Conservation (phyloP, 2,329 filamentous ascomycete genomes). For the Tolypocladium amazonense region DNA sequence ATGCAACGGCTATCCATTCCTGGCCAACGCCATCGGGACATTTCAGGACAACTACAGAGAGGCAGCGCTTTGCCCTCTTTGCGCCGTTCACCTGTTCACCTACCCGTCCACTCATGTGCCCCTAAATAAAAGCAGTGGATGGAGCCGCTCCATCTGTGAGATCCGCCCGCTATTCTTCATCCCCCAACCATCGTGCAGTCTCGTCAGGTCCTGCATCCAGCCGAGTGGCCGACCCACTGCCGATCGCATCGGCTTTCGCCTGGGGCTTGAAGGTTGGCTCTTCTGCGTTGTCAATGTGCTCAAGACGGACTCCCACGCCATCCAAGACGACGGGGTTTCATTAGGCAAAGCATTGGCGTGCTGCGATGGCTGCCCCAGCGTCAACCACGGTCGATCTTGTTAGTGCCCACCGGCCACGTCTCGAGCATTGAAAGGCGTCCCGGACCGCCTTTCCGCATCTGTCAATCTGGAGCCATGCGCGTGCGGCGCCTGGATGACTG, state of each 20-base stretch:
- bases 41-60: not conserved
- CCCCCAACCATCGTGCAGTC: not conserved
- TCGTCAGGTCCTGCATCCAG: not conserved
- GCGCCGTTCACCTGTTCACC: not conserved
- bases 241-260: not conserved
- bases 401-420: no score
- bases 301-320: not conserved
- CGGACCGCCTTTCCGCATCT: no score
- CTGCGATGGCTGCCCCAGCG: no score
- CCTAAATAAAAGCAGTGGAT: not conserved
- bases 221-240: not conserved
- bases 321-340: no score
- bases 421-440: no score
- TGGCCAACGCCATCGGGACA: not conserved
- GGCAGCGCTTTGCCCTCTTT: not conserved
- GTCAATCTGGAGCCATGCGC: no score
- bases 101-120: not conserved
- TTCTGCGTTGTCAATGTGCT: not conserved
- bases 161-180: no score
- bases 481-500: no score
- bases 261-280: not conserved
- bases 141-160: not conserved
- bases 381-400: not conserved
- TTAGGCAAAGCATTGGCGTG: no score
- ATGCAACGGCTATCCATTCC: not conserved